A percentile compares a stretch with the other conserved stretches of the same genome.
phyloP scores from a whole-genome alignment of 2,329 filamentous ascomycete genomes.

The Chrysoporthe cubensis region DNA sequence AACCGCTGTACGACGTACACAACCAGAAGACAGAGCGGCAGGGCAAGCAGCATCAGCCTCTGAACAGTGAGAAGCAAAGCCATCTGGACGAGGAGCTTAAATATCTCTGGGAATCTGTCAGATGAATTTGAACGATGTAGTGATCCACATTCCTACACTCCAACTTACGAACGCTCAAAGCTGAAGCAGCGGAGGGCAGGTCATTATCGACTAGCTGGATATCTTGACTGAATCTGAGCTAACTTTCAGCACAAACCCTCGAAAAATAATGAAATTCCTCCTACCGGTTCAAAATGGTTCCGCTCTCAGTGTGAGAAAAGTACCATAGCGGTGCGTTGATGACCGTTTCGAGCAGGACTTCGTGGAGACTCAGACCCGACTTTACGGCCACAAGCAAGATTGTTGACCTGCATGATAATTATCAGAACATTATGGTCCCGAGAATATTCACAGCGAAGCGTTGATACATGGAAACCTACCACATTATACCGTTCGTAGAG shows the following conservation, averaged over 20 bases:
- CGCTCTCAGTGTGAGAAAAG: conserved; percentile 46
- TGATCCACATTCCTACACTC: not conserved
- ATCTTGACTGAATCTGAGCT: conserved; percentile 47
- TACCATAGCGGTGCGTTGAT: conserved; percentile 45
- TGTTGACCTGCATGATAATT: conserved; percentile 35
- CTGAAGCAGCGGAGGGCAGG: conserved; percentile 42
- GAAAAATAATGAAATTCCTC: conserved; percentile 23
- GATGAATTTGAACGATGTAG: not conserved
- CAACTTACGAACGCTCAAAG: conserved; percentile 41
- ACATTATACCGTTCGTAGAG: conserved; percentile 41
- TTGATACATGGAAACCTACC: conserved; percentile 13
- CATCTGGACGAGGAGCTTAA: conserved; percentile 45
- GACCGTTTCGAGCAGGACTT: conserved; percentile 38
- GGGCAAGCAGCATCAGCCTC: conserved; percentile 47
- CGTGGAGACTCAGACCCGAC: conserved; percentile 41
- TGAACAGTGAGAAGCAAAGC: conserved; percentile 50
- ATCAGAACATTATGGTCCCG: not conserved
- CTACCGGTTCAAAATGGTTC: conserved; percentile 45
- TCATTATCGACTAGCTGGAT: conserved; percentile 49
- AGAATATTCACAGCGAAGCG: too few species aligned
- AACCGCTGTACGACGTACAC: conserved; percentile 53
- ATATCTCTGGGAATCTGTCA: conserved; percentile 37
- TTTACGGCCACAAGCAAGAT: conserved; percentile 41
- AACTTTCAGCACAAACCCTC: conserved; percentile 14
- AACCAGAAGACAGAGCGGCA: conserved; percentile 48